phyloP scores from a whole-genome alignment of 257 asterid genomes.

The Lycium barbarum region DNA sequence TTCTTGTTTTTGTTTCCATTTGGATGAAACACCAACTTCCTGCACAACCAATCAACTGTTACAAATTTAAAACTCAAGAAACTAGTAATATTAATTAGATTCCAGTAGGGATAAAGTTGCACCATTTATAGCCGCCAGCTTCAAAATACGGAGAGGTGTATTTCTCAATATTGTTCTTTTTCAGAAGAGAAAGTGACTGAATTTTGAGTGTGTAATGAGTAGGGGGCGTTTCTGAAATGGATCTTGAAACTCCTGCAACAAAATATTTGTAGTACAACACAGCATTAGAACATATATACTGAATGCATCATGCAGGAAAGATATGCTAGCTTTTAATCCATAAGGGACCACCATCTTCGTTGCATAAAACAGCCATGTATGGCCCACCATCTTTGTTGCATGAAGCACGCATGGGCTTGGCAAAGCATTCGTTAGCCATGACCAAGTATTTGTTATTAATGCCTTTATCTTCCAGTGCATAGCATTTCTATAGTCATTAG shows the following conservation, averaged over 20 bases:
- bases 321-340: background rate
- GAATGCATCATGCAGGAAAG: background rate
- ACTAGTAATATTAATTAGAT: background rate
- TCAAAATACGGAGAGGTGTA: constrained; percentile 53
- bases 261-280: background rate
- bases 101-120: constrained; percentile 9
- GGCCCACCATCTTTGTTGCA: too few species aligned
- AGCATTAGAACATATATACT: background rate
- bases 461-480: background rate
- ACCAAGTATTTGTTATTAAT: background rate
- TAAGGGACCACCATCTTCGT: background rate
- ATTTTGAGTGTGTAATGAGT: constrained; percentile 53
- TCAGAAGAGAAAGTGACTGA: constrained; percentile 53
- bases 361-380: background rate
- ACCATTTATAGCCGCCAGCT: constrained; percentile 85
- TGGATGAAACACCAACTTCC: constrained; percentile 71
- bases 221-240: constrained; percentile 57
- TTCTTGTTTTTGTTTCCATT: constrained; percentile 71
- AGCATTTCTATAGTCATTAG: background rate
- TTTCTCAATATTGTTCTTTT: constrained; percentile 51
- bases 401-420: too few species aligned
- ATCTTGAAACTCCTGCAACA: constrained; percentile 34
- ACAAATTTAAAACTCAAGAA: background rate
- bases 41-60: constrained; percentile 32
- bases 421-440: too few species aligned